These are phyloP conservation scores for Exophiala aquamarina DNA, from an alignment of 2,329 filamentous ascomycete species.

Conservation along the genomic window DNA sequence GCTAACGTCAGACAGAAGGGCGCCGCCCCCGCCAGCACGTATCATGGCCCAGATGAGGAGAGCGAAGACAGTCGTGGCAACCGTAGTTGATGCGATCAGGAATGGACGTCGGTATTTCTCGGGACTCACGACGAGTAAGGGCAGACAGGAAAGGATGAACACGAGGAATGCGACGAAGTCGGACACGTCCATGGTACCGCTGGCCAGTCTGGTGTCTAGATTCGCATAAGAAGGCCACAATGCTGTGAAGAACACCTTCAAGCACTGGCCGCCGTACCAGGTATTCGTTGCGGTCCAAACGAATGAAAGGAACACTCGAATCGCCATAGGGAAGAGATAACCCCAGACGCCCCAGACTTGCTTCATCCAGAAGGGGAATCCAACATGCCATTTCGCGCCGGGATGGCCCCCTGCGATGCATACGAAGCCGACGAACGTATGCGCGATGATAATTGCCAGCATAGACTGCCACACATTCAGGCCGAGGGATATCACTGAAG, in stretches of 20 bases:
- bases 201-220: conserved; percentile 31
- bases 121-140: conserved; percentile 39
- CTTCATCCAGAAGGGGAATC: conserved; percentile 29
- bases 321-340: conserved; percentile 23
- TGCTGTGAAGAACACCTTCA: conserved; percentile 14
- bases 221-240: conserved; percentile 27
- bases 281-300: conserved; percentile 24
- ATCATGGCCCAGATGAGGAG: conserved; percentile 16
- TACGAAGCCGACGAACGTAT: conserved; percentile 24
- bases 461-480: conserved; percentile 31
- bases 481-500: conserved; percentile 30
- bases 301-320: conserved; percentile 24
- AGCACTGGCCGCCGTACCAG: conserved; percentile 13
- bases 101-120: conserved; percentile 18
- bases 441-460: conserved; percentile 27
- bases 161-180: conserved; percentile 44
- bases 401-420: conserved; percentile 27
- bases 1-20: conserved; percentile 14
- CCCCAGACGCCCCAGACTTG: conserved; percentile 29
- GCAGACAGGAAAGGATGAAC: conserved; percentile 44
- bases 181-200: conserved; percentile 45
- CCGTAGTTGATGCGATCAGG: conserved; percentile 9
- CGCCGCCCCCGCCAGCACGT: conserved; percentile 23
- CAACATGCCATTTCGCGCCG: conserved; percentile 29
- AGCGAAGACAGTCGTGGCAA: conserved; percentile 18